These are phyloP conservation scores for Beta corolliflora DNA, from an alignment of 179 eudicot species.

Conservation along the genomic window DNA sequence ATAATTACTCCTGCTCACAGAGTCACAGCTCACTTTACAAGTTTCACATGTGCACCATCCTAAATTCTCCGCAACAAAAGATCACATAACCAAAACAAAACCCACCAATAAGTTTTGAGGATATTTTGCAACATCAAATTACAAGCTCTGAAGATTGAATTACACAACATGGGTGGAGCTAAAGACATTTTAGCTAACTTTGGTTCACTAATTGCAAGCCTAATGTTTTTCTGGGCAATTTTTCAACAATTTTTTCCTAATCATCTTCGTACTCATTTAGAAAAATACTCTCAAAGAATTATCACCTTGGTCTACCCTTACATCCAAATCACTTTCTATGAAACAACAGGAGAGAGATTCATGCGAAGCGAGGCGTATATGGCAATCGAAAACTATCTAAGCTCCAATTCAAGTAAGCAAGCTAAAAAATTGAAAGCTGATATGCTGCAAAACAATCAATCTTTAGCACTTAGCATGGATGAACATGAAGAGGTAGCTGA, in stretches of 20 bases:
- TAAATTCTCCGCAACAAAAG: not conserved
- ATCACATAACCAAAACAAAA: not conserved
- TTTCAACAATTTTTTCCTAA: conserved; percentile 41
- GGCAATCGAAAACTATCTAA: conserved; percentile 46
- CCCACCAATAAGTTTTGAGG: not conserved
- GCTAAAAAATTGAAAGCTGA: conserved; percentile 37
- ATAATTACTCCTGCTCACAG: not conserved
- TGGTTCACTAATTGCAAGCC: conserved; percentile 30
- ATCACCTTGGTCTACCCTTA: conserved; percentile 34
- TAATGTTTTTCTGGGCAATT: conserved; percentile 40
- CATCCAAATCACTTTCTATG: conserved; percentile 40
- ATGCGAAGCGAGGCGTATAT: conserved; percentile 35
- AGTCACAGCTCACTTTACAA: not conserved
- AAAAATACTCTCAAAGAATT: conserved; percentile 31
- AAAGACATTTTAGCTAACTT: conserved; percentile 18
- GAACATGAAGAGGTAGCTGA: conserved; percentile 34
- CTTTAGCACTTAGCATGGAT: conserved; percentile 31
- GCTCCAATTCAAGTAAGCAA: conserved; percentile 25
- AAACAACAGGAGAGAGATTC: conserved; percentile 36
- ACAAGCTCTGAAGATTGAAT: not conserved
- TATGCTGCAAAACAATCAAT: conserved; percentile 12
- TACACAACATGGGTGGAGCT: not conserved
- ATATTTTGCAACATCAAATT: not conserved
- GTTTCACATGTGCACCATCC: not conserved
- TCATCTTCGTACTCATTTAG: conserved; percentile 23